A percentile compares a stretch with the other conserved stretches of the same genome.
Conservation (phyloP, 2,329 filamentous ascomycete species). For the Botryotinia narcissicola region DNA sequence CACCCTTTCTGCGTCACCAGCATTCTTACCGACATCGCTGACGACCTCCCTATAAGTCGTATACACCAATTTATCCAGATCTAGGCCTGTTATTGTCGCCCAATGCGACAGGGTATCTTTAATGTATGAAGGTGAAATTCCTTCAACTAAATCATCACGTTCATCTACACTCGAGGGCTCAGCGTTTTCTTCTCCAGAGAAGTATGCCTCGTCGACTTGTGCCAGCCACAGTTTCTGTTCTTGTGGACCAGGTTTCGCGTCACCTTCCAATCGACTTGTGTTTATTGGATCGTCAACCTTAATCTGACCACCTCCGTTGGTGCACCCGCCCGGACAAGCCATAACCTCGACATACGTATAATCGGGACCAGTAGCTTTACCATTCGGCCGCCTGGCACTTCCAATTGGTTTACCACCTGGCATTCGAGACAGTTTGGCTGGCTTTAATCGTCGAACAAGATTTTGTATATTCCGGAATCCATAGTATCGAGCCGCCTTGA, state of each 20-base stretch:
- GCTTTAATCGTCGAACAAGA: constrained; percentile 86
- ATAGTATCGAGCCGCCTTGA: constrained; percentile 88
- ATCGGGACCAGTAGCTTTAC: constrained; percentile 54
- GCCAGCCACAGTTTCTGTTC: constrained; percentile 86
- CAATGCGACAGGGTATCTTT: constrained; percentile 72
- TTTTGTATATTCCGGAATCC: constrained; percentile 99
- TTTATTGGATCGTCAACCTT: constrained; percentile 78
- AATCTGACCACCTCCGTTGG: constrained; percentile 94
- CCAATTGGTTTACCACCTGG: constrained; percentile 68
- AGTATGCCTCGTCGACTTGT: constrained; percentile 86
- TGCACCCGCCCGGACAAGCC: constrained; percentile 98
- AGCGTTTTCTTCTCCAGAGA: constrained; percentile 62
- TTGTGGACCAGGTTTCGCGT: constrained; percentile 62
- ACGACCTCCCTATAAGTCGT: constrained; percentile 91
- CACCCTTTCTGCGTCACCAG: constrained; percentile 73
- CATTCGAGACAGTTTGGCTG: constrained; percentile 72
- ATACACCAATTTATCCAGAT: constrained; percentile 68
- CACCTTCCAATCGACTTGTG: constrained; percentile 47
- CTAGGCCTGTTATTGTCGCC: constrained; percentile 68
- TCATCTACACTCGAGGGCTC: constrained; percentile 35
- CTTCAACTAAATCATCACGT: constrained; percentile 51
- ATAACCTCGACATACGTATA: constrained; percentile 98
- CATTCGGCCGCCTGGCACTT: constrained; percentile 52
- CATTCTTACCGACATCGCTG: constrained; percentile 84
- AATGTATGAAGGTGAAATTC: constrained; percentile 65